Evolutionary conservation across 129 eudicot species (phyloP), one percentile per base, ranked within the genome.

Genomic region (Flaveria bidentis): DNA sequence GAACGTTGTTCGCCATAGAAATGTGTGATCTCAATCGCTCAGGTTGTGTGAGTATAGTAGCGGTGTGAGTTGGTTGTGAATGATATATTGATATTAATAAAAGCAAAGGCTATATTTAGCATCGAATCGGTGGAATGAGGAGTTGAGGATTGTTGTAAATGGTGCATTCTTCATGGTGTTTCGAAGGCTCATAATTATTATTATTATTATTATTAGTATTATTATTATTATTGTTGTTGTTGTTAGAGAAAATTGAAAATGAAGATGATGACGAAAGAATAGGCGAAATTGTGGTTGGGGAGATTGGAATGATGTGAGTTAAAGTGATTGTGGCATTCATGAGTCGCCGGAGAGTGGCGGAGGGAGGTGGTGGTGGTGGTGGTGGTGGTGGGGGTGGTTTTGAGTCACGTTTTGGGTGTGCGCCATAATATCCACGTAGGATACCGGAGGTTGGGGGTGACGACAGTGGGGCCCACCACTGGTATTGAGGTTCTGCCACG

Each of bases 111-210:
- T 76, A 85, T 45, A 23, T 68, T 76, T 85, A 77, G 86, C 71
- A 76, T 76, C 20, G 62, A 79, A 10, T 47, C 41, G 73, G 69
- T 70, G 68, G 62, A 20, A 30, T 41, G 33, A 58, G 69, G 42
- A 50, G 61, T 10, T 75, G 88, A 82, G 84, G 81, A 64, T 83
- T 87, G 91, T 85, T 87, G 91, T 85, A 67, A 82, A 72, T 73
- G 46, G 57, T 50, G 81, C 77, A 81, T 1, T 2, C 61, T 86
- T 47, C 85, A 87, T 87, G 69, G 76, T 72, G 63, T 64, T 50
- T 0, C 65, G 22, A 1, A 57, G 1, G 58, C 2, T 36, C 41
- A 36, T 36, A 36, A 36, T 4, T 33, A 4, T 33, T 33, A 33
- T 33, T 30, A 3, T 30, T n/a, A n/a, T n/a, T n/a, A n/a, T n/a